Evolutionary conservation across 2,329 filamentous ascomycete genomes (phyloP).

Genomic region (Amesomyces nigricolor): DNA sequence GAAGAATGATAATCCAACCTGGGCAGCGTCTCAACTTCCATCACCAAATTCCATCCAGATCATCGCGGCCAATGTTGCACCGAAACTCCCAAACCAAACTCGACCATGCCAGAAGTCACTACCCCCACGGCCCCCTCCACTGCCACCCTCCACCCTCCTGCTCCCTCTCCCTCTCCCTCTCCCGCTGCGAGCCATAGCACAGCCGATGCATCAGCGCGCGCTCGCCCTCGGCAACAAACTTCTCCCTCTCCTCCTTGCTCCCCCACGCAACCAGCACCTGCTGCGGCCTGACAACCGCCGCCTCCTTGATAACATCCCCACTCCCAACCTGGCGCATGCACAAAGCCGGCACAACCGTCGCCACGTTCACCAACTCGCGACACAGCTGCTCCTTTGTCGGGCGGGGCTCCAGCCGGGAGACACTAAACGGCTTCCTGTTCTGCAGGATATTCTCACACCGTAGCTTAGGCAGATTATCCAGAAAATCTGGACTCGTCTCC

Average conservation of each 20-base stretch:
- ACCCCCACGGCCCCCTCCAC: neutral
- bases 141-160: neutral
- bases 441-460: conserved; percentile 35
- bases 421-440: conserved; percentile 34
- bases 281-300: conserved; percentile 34
- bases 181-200: conserved; percentile 19
- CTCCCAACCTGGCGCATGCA: conserved; percentile 35
- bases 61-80: too few species aligned
- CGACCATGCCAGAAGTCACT: neutral
- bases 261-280: conserved; percentile 38
- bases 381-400: conserved; percentile 32
- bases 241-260: conserved; percentile 29
- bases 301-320: conserved; percentile 32
- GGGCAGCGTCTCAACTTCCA: too few species aligned
- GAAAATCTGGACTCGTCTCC: conserved; percentile 29
- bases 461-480: conserved; percentile 30
- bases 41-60: too few species aligned
- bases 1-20: too few species aligned
- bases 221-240: conserved; percentile 28
- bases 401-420: conserved; percentile 30
- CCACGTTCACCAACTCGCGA: conserved; percentile 31
- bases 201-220: conserved; percentile 31
- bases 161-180: conserved; percentile 5
- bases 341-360: conserved; percentile 34
- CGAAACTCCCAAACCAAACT: too few species aligned